These are phyloP conservation scores for Moringa oleifera DNA, from an alignment of 345 rosid species.

Conservation along the genomic window DNA sequence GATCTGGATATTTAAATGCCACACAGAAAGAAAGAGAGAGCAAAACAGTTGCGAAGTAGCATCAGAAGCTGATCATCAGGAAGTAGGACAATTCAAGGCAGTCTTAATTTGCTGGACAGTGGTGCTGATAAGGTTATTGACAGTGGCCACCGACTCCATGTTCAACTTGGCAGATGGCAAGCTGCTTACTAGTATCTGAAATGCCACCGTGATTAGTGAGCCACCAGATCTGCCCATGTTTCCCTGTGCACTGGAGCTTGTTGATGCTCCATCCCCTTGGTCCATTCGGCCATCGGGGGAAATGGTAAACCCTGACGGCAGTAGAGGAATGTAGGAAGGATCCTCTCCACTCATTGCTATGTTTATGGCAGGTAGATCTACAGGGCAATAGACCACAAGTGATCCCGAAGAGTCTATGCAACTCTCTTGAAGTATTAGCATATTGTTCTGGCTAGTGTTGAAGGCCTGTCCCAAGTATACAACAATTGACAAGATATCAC, in stretches of 20 bases:
- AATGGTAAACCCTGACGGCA: conserved; percentile 93
- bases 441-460: conserved; percentile 72
- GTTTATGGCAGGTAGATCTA: conserved; percentile 74
- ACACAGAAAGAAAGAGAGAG: too few relatives aligned
- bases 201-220: conserved; percentile 79
- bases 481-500: background rate
- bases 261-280: conserved; percentile 64
- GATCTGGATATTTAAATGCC: conserved; percentile 41
- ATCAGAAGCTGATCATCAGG: conserved; percentile 33
- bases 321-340: conserved; percentile 72
- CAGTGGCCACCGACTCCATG: conserved; percentile 90
- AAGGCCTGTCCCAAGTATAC: conserved; percentile 43
- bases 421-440: conserved; percentile 95
- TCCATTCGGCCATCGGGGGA: conserved; percentile 58
- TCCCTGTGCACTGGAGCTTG: conserved; percentile 41
- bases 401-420: conserved; percentile 85
- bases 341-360: conserved; percentile 95
- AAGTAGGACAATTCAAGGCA: conserved; percentile 74
- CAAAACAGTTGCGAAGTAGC: conserved; percentile 38
- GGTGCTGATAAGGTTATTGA: conserved; percentile 77
- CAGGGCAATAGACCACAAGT: conserved; percentile 76
- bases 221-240: conserved; percentile 42
- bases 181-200: conserved; percentile 89
- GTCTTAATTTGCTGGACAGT: conserved; percentile 92
- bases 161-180: conserved; percentile 83